A percentile compares a stretch with the other conserved stretches of the same genome.
Conservation (phyloP, 2,329 filamentous ascomycete species). For the Mycogone perniciosa region DNA sequence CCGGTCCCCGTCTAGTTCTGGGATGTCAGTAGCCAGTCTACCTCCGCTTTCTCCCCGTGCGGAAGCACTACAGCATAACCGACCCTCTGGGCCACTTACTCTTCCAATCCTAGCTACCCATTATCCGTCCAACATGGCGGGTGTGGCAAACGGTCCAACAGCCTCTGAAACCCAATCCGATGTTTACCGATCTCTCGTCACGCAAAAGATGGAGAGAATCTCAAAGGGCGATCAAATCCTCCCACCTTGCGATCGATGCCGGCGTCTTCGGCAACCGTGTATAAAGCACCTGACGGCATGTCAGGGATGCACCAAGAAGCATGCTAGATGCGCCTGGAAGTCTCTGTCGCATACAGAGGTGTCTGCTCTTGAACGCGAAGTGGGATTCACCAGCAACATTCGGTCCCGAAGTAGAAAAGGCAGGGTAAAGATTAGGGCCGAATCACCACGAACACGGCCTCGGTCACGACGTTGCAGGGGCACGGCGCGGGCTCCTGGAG, state of each 20-base stretch:
- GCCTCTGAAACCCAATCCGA: slow-evolving; percentile 12
- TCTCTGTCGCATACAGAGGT: slow-evolving; percentile 69
- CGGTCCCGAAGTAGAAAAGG: neutral
- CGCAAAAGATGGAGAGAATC: slow-evolving; percentile 68
- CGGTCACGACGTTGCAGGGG: too few species aligned
- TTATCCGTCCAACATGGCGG: neutral
- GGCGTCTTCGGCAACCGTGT: slow-evolving; percentile 73
- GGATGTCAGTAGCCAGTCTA: slow-evolving; percentile 18
- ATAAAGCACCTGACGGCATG: slow-evolving; percentile 83
- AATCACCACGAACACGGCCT: too few species aligned
- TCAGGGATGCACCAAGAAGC: slow-evolving; percentile 82
- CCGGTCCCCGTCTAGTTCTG: slow-evolving; percentile 23
- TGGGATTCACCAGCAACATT: slow-evolving; percentile 14
- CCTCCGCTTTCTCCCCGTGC: slow-evolving; percentile 23
- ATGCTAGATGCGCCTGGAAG: slow-evolving; percentile 82
- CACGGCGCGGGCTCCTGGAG: too few species aligned
- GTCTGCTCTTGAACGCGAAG: slow-evolving; percentile 23
- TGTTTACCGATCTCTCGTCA: slow-evolving; percentile 51
- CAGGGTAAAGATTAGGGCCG: too few species aligned
- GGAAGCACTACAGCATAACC: slow-evolving; percentile 18
- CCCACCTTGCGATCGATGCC: slow-evolving; percentile 81
- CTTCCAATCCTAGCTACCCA: too few species aligned
- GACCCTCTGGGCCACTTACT: slow-evolving; percentile 13
- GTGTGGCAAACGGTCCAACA: neutral
- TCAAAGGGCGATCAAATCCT: slow-evolving; percentile 66